phyloP scores from a whole-genome alignment of 306 rosid species.

The Castanea mollissima region DNA sequence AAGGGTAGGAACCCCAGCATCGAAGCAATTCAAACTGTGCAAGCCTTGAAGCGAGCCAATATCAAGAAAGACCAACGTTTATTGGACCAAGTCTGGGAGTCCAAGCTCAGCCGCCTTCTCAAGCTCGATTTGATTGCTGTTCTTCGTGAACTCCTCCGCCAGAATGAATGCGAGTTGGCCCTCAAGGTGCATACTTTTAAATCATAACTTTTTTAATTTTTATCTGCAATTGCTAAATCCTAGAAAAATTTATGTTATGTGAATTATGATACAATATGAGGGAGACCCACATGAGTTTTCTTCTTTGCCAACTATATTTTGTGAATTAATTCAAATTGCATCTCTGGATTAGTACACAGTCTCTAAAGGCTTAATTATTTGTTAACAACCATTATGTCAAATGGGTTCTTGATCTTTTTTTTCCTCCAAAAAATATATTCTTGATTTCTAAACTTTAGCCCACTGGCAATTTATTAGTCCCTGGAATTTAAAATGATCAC shows the following conservation, averaged over 20 bases:
- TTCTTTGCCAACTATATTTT: too few relatives aligned
- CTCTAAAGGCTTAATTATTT: too few relatives aligned
- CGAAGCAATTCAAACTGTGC: slow-evolving; percentile 55
- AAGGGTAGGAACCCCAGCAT: slow-evolving; percentile 57
- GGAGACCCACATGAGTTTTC: too few relatives aligned
- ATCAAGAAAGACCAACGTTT: not conserved
- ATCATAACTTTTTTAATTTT: not conserved
- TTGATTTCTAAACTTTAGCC: too few relatives aligned
- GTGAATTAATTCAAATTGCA: too few relatives aligned
- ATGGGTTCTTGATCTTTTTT: too few relatives aligned
- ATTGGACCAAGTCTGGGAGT: slow-evolving; percentile 30
- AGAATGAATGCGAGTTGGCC: slow-evolving; percentile 49
- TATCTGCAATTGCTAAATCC: not conserved
- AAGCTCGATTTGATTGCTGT: slow-evolving; percentile 56
- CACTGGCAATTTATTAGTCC: too few relatives aligned
- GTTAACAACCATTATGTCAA: too few relatives aligned
- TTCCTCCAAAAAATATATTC: too few relatives aligned
- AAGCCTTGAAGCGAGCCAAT: slow-evolving; percentile 41
- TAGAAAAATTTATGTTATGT: not conserved
- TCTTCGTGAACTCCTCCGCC: slow-evolving; percentile 52
- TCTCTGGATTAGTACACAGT: too few relatives aligned
- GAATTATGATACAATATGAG: too few relatives aligned
- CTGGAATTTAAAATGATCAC: too few relatives aligned
- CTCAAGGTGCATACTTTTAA: slow-evolving; percentile 37
- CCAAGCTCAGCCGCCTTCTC: slow-evolving; percentile 41